Evolutionary conservation across 2,329 filamentous ascomycete genomes (phyloP).

Genomic region (Exophiala xenobiotica): DNA sequence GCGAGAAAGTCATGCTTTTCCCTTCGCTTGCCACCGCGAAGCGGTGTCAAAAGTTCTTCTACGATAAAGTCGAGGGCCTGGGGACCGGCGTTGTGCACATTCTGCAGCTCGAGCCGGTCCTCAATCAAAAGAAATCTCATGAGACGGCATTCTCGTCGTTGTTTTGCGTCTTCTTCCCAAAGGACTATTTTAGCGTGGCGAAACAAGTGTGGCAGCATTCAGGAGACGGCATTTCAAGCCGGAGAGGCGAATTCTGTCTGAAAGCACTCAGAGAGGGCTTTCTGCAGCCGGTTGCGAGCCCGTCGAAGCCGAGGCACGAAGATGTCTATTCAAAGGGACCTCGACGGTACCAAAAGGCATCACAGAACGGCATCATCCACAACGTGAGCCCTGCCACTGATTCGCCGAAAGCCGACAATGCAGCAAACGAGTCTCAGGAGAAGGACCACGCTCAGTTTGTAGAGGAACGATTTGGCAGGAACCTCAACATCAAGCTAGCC

Average conservation of each 20-base stretch:
- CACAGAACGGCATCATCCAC: constrained; percentile 48
- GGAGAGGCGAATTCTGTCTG: constrained; percentile 86
- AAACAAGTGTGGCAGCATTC: constrained; percentile 98
- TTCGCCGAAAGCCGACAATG: constrained; percentile 21
- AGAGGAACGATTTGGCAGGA: constrained; percentile 91
- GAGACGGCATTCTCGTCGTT: constrained; percentile 59
- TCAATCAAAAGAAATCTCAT: constrained; percentile 46
- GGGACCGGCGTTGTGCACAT: constrained; percentile 52
- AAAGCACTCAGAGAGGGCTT: constrained; percentile 69
- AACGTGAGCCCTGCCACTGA: constrained; percentile 19
- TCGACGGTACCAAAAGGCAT: constrained; percentile 69
- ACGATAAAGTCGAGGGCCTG: constrained; percentile 56
- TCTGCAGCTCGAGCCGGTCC: constrained; percentile 64
- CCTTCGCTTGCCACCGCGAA: constrained; percentile 68
- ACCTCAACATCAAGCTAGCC: constrained; percentile 76
- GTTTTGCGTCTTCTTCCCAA: constrained; percentile 69
- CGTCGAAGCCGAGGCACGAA: constrained; percentile 26
- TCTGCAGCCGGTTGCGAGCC: constrained; percentile 43
- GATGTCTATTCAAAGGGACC: constrained; percentile 64
- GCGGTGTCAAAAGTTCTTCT: constrained; percentile 73
- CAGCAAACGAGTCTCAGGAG: constrained; percentile 39
- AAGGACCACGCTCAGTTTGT: constrained; percentile 78
- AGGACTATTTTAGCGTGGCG: constrained; percentile 66
- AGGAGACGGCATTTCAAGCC: constrained; percentile 87
- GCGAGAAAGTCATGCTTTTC: constrained; percentile 72